Conservation (phyloP, 2,329 filamentous ascomycete genomes). For the Volutella citrinella region DNA sequence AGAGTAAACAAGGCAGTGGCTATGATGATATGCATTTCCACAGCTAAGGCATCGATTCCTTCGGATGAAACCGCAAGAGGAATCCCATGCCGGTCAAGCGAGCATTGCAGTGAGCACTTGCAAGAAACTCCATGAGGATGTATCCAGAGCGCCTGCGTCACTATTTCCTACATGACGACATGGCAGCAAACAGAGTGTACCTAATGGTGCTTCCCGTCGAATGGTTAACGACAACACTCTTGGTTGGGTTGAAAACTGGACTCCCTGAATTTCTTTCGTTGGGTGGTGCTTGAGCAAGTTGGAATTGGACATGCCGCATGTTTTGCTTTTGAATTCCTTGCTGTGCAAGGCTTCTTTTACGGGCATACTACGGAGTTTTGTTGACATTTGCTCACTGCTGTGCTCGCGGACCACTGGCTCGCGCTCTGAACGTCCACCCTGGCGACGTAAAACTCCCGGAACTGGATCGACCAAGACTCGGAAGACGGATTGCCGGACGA, state of each 20-base stretch:
- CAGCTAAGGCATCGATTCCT: slow-evolving; percentile 21
- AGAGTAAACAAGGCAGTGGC: no score
- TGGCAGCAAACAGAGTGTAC: no score
- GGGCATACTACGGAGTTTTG: no score
- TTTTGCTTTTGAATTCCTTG: slow-evolving; percentile 8
- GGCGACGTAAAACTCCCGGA: slow-evolving; percentile 23
- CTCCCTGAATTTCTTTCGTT: slow-evolving; percentile 8
- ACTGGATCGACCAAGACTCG: slow-evolving; percentile 31
- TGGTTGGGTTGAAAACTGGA: slow-evolving; percentile 6
- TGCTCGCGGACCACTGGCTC: slow-evolving; percentile 24
- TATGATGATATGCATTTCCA: no score
- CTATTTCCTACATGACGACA: no score
- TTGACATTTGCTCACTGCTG: slow-evolving; percentile 26
- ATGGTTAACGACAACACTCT: no score
- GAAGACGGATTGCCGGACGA: slow-evolving; percentile 26
- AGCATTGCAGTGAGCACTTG: slow-evolving; percentile 52
- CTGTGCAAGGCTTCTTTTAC: no score
- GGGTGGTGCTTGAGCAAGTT: slow-evolving; percentile 3
- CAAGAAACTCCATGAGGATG: slow-evolving; percentile 15
- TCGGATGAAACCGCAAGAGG: slow-evolving; percentile 23
- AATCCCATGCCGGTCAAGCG: slow-evolving; percentile 31
- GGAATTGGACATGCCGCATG: slow-evolving; percentile 12
- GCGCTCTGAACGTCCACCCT: slow-evolving; percentile 15
- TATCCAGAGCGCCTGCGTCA: no score
- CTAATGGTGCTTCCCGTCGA: no score